Percentiles rank a stretch among this genome's conserved stretches.
These are phyloP conservation scores for Chrysanthemum lavandulifolium DNA, from an alignment of 129 eudicot species.

Conservation along the genomic window DNA sequence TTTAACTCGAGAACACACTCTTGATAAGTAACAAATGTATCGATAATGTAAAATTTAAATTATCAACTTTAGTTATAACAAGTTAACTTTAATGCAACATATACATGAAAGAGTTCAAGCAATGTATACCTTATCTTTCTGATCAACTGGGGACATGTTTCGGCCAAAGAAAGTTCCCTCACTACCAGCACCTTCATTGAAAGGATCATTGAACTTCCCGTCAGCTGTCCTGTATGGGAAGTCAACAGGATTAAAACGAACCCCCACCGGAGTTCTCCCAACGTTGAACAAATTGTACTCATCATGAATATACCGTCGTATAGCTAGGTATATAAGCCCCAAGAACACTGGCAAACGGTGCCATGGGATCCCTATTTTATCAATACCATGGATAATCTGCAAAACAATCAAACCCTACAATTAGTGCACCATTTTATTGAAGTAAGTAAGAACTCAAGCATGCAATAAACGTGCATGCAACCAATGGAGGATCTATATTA, in stretches of 20 bases:
- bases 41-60: too few relatives aligned
- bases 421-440: background rate
- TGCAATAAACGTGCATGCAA: background rate
- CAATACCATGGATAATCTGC: slow-evolving; percentile 50
- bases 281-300: slow-evolving; percentile 55
- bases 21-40: too few relatives aligned
- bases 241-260: slow-evolving; percentile 41
- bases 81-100: too few relatives aligned
- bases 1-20: too few relatives aligned
- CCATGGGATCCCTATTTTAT: slow-evolving; percentile 48
- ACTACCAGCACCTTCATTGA: slow-evolving; percentile 46
- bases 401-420: slow-evolving; percentile 1
- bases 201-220: slow-evolving; percentile 51
- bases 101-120: background rate
- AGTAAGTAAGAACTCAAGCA: background rate
- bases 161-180: slow-evolving; percentile 64
- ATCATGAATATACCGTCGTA: slow-evolving; percentile 53
- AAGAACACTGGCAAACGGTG: slow-evolving; percentile 57
- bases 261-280: slow-evolving; percentile 45
- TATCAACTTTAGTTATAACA: too few relatives aligned
- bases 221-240: slow-evolving; percentile 49
- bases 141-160: slow-evolving; percentile 51
- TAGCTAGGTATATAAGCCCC: slow-evolving; percentile 47
- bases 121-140: slow-evolving; percentile 40
- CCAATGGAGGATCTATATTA: background rate